phyloP scores from a whole-genome alignment of 257 asterid genomes.

The Solanum neorickii region DNA sequence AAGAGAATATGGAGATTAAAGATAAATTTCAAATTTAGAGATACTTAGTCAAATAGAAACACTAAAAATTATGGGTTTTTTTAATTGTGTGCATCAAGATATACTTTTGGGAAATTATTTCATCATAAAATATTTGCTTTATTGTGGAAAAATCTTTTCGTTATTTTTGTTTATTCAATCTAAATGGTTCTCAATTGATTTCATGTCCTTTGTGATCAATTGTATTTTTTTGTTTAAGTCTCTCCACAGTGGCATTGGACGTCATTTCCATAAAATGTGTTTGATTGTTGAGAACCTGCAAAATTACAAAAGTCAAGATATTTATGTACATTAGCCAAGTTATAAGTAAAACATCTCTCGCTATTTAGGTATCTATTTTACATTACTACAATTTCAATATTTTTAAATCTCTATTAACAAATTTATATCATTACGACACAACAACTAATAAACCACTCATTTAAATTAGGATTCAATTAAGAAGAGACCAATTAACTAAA shows the following conservation, averaged over 20 bases:
- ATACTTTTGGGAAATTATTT: no score
- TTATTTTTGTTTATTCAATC: no score
- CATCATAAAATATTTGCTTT: no score
- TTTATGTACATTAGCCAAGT: neutral
- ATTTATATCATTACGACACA: neutral
- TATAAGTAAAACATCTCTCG: no score
- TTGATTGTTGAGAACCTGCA: neutral
- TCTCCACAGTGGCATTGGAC: no score
- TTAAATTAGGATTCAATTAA: neutral
- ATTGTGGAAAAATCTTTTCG: no score
- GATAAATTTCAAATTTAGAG: neutral
- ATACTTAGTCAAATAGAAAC: neutral
- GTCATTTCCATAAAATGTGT: no score
- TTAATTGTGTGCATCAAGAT: neutral
- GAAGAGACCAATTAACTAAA: neutral
- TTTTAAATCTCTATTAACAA: neutral
- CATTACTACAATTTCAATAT: neutral
- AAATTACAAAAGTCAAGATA: neutral
- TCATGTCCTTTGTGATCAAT: no score
- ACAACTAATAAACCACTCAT: neutral
- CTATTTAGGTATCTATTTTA: no score
- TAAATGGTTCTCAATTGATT: no score
- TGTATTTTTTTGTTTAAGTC: no score
- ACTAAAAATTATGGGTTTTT: neutral
- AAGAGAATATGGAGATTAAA: neutral